These are phyloP conservation scores for Penicillium occitanis DNA, from an alignment of 2,329 filamentous ascomycete species.

Conservation along the genomic window DNA sequence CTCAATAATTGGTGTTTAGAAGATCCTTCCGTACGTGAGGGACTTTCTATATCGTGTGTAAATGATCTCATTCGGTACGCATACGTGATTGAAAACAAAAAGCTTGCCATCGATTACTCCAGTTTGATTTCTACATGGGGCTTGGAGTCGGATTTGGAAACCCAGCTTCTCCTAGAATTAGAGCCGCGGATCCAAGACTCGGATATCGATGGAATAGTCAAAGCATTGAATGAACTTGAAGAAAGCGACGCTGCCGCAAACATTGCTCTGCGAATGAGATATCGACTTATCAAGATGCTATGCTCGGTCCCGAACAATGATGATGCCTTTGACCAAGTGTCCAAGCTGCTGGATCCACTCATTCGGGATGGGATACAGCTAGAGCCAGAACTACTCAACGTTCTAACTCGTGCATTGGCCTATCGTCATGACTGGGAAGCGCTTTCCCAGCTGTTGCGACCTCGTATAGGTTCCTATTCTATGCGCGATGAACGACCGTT, in stretches of 20 bases:
- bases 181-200: conserved; percentile 70
- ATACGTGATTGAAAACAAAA: conserved; percentile 66
- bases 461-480: conserved; percentile 48
- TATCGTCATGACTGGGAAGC: conserved; percentile 74
- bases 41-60: conserved; percentile 69
- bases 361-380: conserved; percentile 69
- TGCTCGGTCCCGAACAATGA: conserved; percentile 54
- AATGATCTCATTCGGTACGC: conserved; percentile 74
- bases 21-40: conserved; percentile 45
- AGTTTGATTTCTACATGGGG: conserved; percentile 64
- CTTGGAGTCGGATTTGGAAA: conserved; percentile 66
- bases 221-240: conserved; percentile 55
- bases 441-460: conserved; percentile 78
- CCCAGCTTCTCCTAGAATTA: conserved; percentile 68
- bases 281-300: conserved; percentile 66
- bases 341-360: conserved; percentile 70
- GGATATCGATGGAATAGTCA: conserved; percentile 63
- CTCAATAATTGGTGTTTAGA: conserved; percentile 62
- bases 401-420: conserved; percentile 72
- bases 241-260: conserved; percentile 61
- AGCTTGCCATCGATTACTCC: conserved; percentile 72
- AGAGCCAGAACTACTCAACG: conserved; percentile 70
- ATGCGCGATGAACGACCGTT: conserved; percentile 60
- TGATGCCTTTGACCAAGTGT: conserved; percentile 68
- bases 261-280: conserved; percentile 14